Evolutionary conservation across 139 green algal genomes (phyloP).

Genomic region (Nannochloris sp.): DNA sequence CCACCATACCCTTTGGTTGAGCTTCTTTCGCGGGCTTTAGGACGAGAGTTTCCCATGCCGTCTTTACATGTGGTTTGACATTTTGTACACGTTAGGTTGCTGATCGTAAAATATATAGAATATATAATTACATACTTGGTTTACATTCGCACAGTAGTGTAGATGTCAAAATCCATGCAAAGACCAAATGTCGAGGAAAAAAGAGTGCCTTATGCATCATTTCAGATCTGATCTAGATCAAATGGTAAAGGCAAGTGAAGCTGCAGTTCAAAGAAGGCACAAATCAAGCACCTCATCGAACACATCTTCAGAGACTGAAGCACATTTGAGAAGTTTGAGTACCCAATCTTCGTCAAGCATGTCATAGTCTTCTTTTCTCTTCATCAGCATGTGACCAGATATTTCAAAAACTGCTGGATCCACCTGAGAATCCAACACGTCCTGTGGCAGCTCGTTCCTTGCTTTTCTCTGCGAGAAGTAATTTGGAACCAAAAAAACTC

Average conservation of each 20-base stretch:
- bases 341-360: conserved; percentile 45
- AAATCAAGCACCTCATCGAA: conserved; percentile 32
- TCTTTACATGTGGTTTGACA: no score
- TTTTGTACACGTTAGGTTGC: no score
- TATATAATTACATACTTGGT: no score
- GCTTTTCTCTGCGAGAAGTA: conserved; percentile 78
- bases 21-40: no score
- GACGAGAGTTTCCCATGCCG: no score
- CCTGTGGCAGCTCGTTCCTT: conserved; percentile 44
- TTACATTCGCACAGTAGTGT: no score
- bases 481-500: conserved; percentile 84
- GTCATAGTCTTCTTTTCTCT: conserved; percentile 81
- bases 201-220: no score
- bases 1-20: no score
- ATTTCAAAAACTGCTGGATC: conserved; percentile 97
- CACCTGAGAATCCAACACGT: conserved; percentile 59
- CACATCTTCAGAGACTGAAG: conserved; percentile 49
- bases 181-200: no score
- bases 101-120: no score
- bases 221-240: not conserved
- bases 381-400: conserved; percentile 91
- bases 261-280: not conserved
- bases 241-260: not conserved
- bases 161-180: no score
- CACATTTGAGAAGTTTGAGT: conserved; percentile 53